Conservation (phyloP, 2,329 filamentous ascomycete species). For the Fusarium euwallaceae region DNA sequence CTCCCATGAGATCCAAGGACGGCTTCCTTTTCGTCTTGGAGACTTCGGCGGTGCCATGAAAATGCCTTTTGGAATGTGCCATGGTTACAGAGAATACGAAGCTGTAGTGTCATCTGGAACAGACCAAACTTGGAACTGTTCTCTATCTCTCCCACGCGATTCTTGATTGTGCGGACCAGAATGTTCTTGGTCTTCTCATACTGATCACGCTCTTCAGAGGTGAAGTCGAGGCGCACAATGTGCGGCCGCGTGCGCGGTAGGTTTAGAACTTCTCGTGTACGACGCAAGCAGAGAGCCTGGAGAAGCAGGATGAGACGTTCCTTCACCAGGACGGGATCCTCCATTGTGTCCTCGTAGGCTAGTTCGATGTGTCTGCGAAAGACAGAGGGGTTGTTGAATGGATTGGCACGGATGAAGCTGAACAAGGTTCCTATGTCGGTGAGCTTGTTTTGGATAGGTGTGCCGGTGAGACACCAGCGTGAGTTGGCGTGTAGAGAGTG, state of each 20-base stretch:
- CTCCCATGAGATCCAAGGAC: not conserved
- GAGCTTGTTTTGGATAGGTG: conserved; percentile 1
- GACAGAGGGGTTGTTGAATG: not conserved
- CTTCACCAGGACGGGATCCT: not conserved
- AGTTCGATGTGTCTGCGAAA: not conserved
- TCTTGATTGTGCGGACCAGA: not conserved
- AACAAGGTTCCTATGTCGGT: not conserved
- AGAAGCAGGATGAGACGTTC: not conserved
- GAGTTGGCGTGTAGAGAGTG: conserved; percentile 56
- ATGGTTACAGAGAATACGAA: not conserved
- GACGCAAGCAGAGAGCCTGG: not conserved
- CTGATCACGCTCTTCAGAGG: not conserved
- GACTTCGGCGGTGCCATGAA: not conserved
- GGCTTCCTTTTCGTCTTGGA: not conserved
- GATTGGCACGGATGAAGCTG: not conserved
- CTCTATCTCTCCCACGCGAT: not conserved
- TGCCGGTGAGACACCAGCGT: conserved; percentile 59
- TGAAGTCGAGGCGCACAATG: not conserved
- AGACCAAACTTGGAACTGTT: not conserved
- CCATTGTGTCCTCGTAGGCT: not conserved
- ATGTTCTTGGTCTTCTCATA: not conserved
- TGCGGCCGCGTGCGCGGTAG: not conserved
- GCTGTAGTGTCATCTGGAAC: not conserved
- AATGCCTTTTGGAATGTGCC: not conserved
- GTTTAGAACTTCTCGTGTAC: not conserved